Evolutionary conservation across 2,329 filamentous ascomycete species (phyloP), one percentile per base, ranked within the genome.

Genomic region (Knufia petricola): DNA sequence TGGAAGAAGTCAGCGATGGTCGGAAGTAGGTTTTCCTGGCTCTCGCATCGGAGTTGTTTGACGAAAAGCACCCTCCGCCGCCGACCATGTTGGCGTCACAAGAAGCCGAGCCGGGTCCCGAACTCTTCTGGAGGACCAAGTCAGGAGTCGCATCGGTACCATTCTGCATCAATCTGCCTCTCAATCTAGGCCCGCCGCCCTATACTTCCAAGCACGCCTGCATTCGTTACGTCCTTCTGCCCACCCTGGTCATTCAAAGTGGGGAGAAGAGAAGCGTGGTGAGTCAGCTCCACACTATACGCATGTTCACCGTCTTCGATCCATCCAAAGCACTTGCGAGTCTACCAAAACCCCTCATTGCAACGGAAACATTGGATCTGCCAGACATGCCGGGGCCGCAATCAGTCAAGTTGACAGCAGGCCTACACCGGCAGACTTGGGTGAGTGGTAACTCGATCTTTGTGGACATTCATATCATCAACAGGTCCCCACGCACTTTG

Each of bases 381-480:
- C 63, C 68, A 23, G 64, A 65, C 23, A 63, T 68, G 34, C 61
- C 59, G 23, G 61, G 61, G 1, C 50, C 69, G 1, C 72, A 76
- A 50, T 66, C 64, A 8, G 60, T 76, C 20, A 66, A 65, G 47
- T 58, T 76, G 15, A 76, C 73, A 17, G 74, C 74, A 23, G 73
- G 73, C 4, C 57, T 77, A 7, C 74, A 77, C 58, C 69, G 75
- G n/a, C 74, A 77, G 59, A 75, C 76, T 23, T 78, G 75, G 75
- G 72, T 78, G 47, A 76, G 73, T 54, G 75, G 74, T 13, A 73
- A 72, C 19, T 72, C 65, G 54, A 70, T 77, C 28, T 77, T 76
- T 51, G 69, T 75, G 13, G 74, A 78, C 53, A 65, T 77, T 2
- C 71, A 75, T 48, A 64, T 77, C 31, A 62, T 64, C 34, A 77